Base-by-base conservation (phyloP, 345 rosid species). In the Alliaria petiolata region DNA sequence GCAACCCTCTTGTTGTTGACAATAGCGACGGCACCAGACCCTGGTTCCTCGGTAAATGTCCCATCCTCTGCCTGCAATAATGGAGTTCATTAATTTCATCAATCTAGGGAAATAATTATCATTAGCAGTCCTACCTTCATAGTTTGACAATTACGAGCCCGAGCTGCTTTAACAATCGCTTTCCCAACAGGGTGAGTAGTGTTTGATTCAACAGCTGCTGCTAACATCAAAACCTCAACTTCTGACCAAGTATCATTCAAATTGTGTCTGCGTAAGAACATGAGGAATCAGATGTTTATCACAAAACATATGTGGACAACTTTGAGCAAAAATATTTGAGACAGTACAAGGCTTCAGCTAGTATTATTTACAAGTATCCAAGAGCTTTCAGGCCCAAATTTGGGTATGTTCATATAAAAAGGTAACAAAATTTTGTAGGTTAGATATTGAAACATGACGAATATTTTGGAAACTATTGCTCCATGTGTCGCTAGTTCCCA, bases 101-200 rank as follows among this genome's bases (percentile, higher is more conserved):
- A 51, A 40, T 33, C 35, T 36, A 31, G 8, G 14, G 70, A 60
- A 8, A 36, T 46, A 5, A 1, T 57, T 19, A 60, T 34, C 42
- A 62, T 35, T 6, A 25, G 30, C 47, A 60, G 54, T 67, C 25
- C 58, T 74, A 89, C 98, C 90, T 87, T 89, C 45, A 81, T 42
- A 16, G 54, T 82, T 28, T 71, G 85, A 65, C 80, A 79, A 36
- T 82, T 77, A 16, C 19, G 80, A 83, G 83, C 72, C 65, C 55
- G 81, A 35, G 96, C 96, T 76, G 98, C 97, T 80, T 87, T 86
- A 50, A 86, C 83, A 39, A 93, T 91, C 15, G 97, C 98, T 84
- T 91, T 93, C 47, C 97, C 98, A 65, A 93, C 86, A 47, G 98
- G 98, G 78, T 93, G 98, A 71, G 89, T 54, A 13, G 96, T 93